Evolutionary conservation across 495 filamentous ascomycete genomes (phyloP).

Genomic region (Penicillium daleae): DNA sequence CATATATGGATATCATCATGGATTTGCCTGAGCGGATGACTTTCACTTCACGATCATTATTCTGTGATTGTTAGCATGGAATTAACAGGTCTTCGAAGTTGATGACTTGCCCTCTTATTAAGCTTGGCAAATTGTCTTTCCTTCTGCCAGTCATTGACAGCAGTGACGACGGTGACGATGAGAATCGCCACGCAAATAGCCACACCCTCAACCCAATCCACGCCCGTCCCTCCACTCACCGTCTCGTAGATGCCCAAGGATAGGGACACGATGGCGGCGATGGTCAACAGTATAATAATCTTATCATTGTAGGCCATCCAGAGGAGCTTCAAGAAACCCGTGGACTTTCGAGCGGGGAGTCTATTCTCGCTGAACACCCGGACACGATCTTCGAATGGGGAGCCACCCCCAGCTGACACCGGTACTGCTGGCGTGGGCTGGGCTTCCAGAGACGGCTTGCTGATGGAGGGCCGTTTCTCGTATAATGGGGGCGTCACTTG

Average conservation of each 20-base stretch:
- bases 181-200: conserved; percentile 77
- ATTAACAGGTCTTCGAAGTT: background rate
- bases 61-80: conserved; percentile 43
- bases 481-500: conserved; percentile 51
- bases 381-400: conserved; percentile 65
- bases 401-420: conserved; percentile 24
- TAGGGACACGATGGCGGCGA: conserved; percentile 73
- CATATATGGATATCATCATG: conserved; percentile 69
- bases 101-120: conserved; percentile 61
- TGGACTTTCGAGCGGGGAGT: conserved; percentile 73
- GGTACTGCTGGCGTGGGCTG: conserved; percentile 7
- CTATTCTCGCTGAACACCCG: conserved; percentile 74
- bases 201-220: conserved; percentile 82
- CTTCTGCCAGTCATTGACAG: conserved; percentile 78
- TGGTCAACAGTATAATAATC: conserved; percentile 74
- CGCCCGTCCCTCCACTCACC: conserved; percentile 46
- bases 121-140: conserved; percentile 79
- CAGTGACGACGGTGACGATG: conserved; percentile 75
- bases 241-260: conserved; percentile 74
- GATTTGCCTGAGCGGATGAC: conserved; percentile 77
- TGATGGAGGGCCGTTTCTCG: conserved; percentile 17
- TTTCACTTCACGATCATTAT: conserved; percentile 79
- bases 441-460: conserved; percentile 15
- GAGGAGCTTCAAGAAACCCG: conserved; percentile 71
- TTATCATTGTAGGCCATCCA: conserved; percentile 91